Evolutionary conservation across 139 green algal genomes (phyloP), one percentile per base, ranked within the genome.

Genomic region (Micromonas pusilla): DNA sequence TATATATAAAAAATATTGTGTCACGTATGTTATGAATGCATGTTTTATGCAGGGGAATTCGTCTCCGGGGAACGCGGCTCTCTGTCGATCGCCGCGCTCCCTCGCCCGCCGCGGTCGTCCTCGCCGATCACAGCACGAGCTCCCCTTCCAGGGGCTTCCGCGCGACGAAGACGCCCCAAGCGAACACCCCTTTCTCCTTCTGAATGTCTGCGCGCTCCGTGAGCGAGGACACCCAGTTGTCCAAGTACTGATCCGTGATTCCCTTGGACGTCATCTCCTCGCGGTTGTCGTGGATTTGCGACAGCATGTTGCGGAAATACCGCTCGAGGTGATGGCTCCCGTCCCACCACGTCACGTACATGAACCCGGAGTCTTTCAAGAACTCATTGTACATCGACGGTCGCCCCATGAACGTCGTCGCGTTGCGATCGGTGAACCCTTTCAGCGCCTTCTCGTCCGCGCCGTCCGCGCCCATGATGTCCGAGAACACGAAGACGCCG

Each of bases 331-430:
- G 78, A n/a, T 74, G 31, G 60, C 62, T 76, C 3, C 73, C 63
- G 70, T 83, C 78, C 78, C 78, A 83, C 70, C 70, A 83, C 31
- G 37, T 74, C 72, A 83, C 70, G 64, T 83, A 79, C 21, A 52
- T 26, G 28, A 83, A 54, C 33, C 78, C 78, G 23, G 70, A 33
- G 3, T 79, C 78, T 31, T 78, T 83, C 6, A 83, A 28, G 63
- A 30, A 60, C 32, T 83, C 3, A 23, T 80, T 34, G 78, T 83
- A 83, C 52, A 38, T 20, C 20, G n/a, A 64, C 2, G 78, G 78
- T n/a, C 78, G 70, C 20, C 78, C 78, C 78, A 83, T 83, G 71
- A 74, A 53, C 31, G 70, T 83, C 16, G 78, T 83, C 26, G 78
- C 78, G 52, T 83, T 83, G 45, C 78, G 68, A 39, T 83, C 78